A percentile compares a stretch with the other conserved stretches of the same genome.
These are phyloP conservation scores for Pleurozium schreberi DNA, from an alignment of 225 moss, liverwort and hornwort species.

Conservation along the genomic window DNA sequence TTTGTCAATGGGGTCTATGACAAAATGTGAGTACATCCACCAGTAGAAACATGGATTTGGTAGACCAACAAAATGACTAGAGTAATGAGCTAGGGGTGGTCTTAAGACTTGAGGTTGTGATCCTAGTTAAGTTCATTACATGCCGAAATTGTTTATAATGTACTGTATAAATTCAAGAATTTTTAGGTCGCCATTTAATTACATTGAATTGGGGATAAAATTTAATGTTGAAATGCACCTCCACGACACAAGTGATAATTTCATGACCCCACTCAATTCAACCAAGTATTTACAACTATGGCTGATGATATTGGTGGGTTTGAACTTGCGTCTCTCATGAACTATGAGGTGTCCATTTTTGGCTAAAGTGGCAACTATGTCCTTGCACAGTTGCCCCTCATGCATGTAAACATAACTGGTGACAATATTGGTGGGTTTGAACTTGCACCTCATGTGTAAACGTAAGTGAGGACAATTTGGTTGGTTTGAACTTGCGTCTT, in stretches of 20 bases:
- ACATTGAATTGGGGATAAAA: background rate
- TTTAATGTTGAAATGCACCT: too few species aligned
- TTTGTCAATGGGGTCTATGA: too few species aligned
- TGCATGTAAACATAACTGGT: background rate
- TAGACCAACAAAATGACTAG: background rate
- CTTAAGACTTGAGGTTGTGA: rapidly evolving
- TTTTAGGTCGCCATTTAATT: background rate
- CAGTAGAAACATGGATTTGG: background rate
- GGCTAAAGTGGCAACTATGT: background rate
- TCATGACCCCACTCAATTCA: background rate
- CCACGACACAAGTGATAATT: rapidly evolving
- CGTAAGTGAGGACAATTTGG: too few species aligned
- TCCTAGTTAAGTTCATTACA: background rate
- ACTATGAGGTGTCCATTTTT: background rate
- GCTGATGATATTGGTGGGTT: rapidly evolving
- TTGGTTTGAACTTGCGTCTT: too few species aligned
- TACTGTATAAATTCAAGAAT: background rate
- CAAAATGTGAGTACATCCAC: background rate
- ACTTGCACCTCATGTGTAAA: background rate
- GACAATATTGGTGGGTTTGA: too few species aligned
- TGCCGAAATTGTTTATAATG: background rate
- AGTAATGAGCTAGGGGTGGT: background rate
- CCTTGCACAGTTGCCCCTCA: background rate
- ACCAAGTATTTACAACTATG: background rate
- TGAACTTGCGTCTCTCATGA: rapidly evolving